A percentile compares a stretch with the other conserved stretches of the same genome.
These are phyloP conservation scores for Thermothelomyces thermophilus DNA, from an alignment of 2,329 filamentous ascomycete species.

Conservation along the genomic window DNA sequence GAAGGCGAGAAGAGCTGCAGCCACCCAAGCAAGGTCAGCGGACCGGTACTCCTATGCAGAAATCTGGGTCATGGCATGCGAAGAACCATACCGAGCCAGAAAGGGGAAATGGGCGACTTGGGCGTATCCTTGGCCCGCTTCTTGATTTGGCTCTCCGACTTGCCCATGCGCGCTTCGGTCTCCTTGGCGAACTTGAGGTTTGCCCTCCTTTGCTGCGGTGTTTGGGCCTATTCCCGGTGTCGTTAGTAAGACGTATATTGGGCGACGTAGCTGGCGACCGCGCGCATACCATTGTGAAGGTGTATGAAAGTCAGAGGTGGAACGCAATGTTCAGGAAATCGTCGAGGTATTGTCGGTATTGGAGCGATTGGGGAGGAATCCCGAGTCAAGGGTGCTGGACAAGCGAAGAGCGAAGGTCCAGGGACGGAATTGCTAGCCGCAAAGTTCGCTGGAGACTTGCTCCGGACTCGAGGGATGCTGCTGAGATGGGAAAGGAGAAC, in stretches of 20 bases:
- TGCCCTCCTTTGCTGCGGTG: constrained; percentile 72
- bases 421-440: neutral
- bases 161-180: constrained; percentile 69
- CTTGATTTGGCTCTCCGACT: constrained; percentile 59
- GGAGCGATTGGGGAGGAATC: neutral
- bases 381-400: neutral
- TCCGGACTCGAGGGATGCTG: no score
- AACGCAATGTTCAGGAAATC: neutral
- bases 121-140: constrained; percentile 48
- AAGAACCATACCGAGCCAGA: constrained; percentile 52
- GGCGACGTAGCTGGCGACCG: neutral
- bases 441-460: neutral
- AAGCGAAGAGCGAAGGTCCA: neutral
- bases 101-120: constrained; percentile 57
- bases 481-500: neutral
- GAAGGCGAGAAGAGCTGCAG: constrained; percentile 49
- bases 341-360: no score
- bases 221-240: constrained; percentile 58
- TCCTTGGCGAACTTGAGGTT: constrained; percentile 73
- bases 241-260: neutral
- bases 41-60: constrained; percentile 8
- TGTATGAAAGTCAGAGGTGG: neutral
- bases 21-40: constrained; percentile 21
- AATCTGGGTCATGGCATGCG: neutral
- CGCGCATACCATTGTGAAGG: constrained; percentile 21